Evolutionary conservation across 2,329 filamentous ascomycete species (phyloP).

Genomic region (Cylindrodendrum hubeiense): DNA sequence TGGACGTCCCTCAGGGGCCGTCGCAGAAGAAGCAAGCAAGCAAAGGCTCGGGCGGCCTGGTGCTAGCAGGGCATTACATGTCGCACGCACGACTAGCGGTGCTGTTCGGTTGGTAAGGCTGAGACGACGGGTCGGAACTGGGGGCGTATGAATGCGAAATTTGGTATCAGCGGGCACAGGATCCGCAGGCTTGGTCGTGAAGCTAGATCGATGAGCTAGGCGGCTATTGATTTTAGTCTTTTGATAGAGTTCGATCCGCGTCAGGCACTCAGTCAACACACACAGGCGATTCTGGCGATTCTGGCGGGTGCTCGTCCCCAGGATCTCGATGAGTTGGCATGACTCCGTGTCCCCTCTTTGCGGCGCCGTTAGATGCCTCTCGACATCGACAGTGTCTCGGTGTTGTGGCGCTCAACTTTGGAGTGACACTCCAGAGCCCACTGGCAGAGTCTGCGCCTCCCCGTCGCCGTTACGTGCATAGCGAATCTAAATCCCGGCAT

Average conservation of each 20-base stretch:
- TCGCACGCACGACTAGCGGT: conserved; percentile 11
- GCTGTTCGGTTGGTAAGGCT: conserved; percentile 42
- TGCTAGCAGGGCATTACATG: conserved; percentile 19
- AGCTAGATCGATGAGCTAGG: conserved; percentile 12
- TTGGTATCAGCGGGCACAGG: conserved; percentile 25
- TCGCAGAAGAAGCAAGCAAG: conserved; percentile 35
- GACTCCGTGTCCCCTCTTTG: background rate
- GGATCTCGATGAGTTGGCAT: conserved; percentile 24
- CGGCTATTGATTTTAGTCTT: conserved; percentile 18
- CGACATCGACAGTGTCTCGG: conserved; percentile 15
- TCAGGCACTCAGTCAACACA: conserved; percentile 19
- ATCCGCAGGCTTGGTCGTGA: conserved; percentile 22
- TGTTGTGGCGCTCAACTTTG: conserved; percentile 28
- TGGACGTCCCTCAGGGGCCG: conserved; percentile 25
- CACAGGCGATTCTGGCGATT: background rate
- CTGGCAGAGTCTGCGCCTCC: conserved; percentile 2
- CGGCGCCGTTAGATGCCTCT: conserved; percentile 17
- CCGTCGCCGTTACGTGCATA: conserved; percentile 22
- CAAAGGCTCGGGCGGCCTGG: conserved; percentile 18
- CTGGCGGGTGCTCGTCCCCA: conserved; percentile 9
- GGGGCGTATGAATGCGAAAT: conserved; percentile 27
- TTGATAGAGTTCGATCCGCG: conserved; percentile 20
- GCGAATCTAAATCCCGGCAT: conserved; percentile 5
- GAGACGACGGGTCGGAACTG: conserved; percentile 38
- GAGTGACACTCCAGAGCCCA: conserved; percentile 23